Conservation (phyloP, 352 stramenopile species). For the Phytophthora hybrid region DNA sequence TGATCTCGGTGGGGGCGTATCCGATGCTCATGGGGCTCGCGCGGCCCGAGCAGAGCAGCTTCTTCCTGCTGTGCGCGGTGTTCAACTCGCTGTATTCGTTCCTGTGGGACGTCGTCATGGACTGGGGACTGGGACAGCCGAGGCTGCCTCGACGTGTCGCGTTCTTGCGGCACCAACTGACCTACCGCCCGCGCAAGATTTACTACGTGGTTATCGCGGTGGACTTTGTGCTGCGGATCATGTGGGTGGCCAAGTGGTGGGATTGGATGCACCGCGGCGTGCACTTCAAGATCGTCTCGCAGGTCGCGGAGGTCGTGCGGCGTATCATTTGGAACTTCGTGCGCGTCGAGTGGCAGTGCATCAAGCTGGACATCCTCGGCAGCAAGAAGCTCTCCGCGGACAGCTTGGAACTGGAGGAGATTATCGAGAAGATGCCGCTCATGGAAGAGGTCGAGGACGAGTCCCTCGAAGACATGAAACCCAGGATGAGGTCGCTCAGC, state of each 20-base stretch:
- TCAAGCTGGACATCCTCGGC: constrained; percentile 77
- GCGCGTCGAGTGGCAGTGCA: constrained; percentile 93
- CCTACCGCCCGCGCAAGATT: constrained; percentile 61
- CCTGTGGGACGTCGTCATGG: constrained; percentile 97
- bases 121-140: constrained; percentile 94
- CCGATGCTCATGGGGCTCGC: constrained; percentile 71
- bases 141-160: constrained; percentile 47
- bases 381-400: constrained; percentile 68
- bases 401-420: constrained; percentile 53
- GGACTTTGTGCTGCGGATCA: constrained; percentile 95
- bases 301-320: constrained; percentile 93
- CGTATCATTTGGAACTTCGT: constrained; percentile 95
- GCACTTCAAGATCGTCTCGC: constrained; percentile 84
- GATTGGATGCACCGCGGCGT: constrained; percentile 78
- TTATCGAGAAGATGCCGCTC: constrained; percentile 60
- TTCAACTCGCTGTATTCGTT: constrained; percentile 98
- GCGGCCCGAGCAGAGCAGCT: constrained; percentile 59
- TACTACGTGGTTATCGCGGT: constrained; percentile 95
- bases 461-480: constrained; percentile 20
- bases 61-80: constrained; percentile 82
- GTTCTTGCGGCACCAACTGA: constrained; percentile 75
- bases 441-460: constrained; percentile 54
- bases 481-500: constrained; percentile 27
- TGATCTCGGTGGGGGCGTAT: constrained; percentile 82
- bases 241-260: constrained; percentile 95